Base-by-base conservation (phyloP, 805 yeast species). In the Cyberlindnera saturnus region DNA sequence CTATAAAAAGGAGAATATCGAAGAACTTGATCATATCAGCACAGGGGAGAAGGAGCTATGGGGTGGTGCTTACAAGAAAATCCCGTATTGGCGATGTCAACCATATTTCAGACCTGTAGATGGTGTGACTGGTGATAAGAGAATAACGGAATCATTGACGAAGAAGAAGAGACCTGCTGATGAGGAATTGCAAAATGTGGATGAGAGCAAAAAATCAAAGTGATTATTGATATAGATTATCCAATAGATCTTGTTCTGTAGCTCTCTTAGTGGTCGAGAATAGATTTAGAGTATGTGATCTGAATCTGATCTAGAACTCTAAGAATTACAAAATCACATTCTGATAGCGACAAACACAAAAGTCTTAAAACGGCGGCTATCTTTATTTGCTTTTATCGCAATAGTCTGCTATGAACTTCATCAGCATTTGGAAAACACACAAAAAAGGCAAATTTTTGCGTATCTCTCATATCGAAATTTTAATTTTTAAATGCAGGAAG, bases 71-170 rank as follows among this genome's bases (percentile, higher is more conserved):
- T 91, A 93, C 61, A 79, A 80, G 60, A 75, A 73, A 5, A 78
- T 91, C 14, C 98, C 99, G 2, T 89, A 84, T 61, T 91, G 98
- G 98, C 75, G 98, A 56, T 81, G 96, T 51, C 99, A 91, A 65
- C 99, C 99, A 2, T 85, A 86, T 60, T 91, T 91, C 71, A 74
- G 99, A 54, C 81, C 82, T 3, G 96, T 91, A 1, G 77, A 87
- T 60, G 98, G 98, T 18, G 79, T 77, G 3, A 69, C 73, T 23
- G 78, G 75, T 19, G 77, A 74, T 46, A 61, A 63, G 47, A 55
- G 73, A 45, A 56, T 64, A 7, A 56, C 54, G 3, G 64, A 61
- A 32, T 49, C 61, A 32, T 39, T 59, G 34, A 42, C 55, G 46
- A 30, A 46, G 39, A 38, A 57, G 38, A 62, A 60, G 40, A 53